Evolutionary conservation across 495 filamentous ascomycete species (phyloP), one percentile per base, ranked within the genome.

Genomic region (Darksidea phi): DNA sequence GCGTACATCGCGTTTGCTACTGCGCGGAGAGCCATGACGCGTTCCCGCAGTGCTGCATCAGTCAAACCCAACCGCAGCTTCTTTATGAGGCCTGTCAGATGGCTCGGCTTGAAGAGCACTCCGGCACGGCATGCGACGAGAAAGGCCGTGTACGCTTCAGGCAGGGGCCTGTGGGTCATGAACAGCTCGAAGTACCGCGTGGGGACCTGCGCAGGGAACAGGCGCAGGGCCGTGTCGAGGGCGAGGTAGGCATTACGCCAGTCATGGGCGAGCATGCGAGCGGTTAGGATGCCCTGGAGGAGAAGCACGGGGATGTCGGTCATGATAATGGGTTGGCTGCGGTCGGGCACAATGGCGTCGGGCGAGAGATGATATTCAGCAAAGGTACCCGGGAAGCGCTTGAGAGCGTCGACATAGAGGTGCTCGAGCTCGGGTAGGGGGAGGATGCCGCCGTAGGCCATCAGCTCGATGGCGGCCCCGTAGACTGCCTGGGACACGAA

Each of bases 281-380:
- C 79, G 4, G 75, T 78, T 34, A 77, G 50, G 18, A 81, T 80
- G 17, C 79, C 79, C 59, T 80, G 79, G 12, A 81, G 66, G 2
- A 81, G 67, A 52, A 71, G 67, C 24, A 77, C 66, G 1, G 72
- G 65, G 3, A 76, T 66, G 12, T 71, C 75, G 13, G 58, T 67
- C 18, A 73, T 67, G 0, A 48, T 67, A 18, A 48, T 66, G 10
- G 52, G 45, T 54, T 69, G 54, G 6, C 68, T 57, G 3, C 69
- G 64, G 52, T 77, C 72, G 10, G 61, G 47, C 13, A 76, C 26
- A 21, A 76, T 64, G 24, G 75, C 73, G 1, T 74, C 58, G 6
- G 72, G 75, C 10, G 74, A 71, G 0, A 77, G 58, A 53, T 77
- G 74, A 59, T 77, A 77, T 38, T 72, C 68, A 17, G 64, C 63